These are phyloP conservation scores for Physcomitrellopsis africana DNA, from an alignment of 225 moss, liverwort and hornwort genomes.

Conservation along the genomic window DNA sequence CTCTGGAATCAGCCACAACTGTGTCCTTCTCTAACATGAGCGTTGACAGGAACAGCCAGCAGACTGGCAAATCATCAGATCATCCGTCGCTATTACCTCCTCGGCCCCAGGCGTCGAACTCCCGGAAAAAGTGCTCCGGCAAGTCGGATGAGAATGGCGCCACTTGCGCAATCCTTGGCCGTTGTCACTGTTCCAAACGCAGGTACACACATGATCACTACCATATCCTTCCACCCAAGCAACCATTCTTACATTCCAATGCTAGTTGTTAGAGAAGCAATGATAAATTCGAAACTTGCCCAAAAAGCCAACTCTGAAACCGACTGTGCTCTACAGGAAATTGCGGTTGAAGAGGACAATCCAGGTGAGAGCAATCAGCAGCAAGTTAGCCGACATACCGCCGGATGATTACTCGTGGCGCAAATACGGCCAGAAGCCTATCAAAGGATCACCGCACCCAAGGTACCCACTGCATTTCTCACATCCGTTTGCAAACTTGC, in stretches of 20 bases:
- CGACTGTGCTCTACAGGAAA: constrained; percentile 55
- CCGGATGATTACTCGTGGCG: constrained; percentile 98
- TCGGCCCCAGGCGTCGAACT: constrained; percentile 48
- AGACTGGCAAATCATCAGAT: constrained; percentile 38
- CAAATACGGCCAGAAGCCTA: constrained; percentile 98
- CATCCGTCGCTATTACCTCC: constrained; percentile 63
- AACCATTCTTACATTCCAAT: not conserved
- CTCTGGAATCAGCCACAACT: constrained; percentile 54
- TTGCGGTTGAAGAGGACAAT: constrained; percentile 82
- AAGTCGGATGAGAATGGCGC: constrained; percentile 88
- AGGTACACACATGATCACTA: constrained; percentile 46
- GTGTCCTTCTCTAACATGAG: constrained; percentile 55
- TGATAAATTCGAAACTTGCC: not conserved
- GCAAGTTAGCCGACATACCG: constrained; percentile 93
- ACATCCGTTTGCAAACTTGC: not conserved
- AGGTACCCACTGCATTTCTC: constrained; percentile 49
- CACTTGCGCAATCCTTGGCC: constrained; percentile 79
- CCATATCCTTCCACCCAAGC: not conserved
- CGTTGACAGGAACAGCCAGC: constrained; percentile 52
- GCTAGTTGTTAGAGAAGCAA: not conserved
- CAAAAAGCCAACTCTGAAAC: not conserved
- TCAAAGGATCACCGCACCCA: constrained; percentile 97
- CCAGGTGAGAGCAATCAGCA: constrained; percentile 89
- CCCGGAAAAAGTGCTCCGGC: constrained; percentile 79
- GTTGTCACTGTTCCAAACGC: constrained; percentile 96